Base-by-base conservation (phyloP, 352 stramenopile genomes). In the Phytophthora pluvialis region DNA sequence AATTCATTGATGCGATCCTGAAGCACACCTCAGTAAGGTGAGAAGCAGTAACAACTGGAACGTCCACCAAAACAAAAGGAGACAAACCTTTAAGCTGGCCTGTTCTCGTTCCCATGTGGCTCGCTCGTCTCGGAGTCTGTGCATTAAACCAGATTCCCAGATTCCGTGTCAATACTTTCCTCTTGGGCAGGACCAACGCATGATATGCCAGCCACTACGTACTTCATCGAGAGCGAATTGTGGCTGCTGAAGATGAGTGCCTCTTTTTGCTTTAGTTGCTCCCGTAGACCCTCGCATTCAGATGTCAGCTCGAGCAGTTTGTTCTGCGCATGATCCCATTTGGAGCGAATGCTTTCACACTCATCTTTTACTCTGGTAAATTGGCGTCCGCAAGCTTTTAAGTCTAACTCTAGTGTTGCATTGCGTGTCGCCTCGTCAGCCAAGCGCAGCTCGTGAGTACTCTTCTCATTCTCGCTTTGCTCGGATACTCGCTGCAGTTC, bases 191-290 rank as follows among this genome's bases (percentile, higher is more conserved):
- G 16, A 39, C 15, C 10, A 51, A n/a, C 6, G 15, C 16, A 53
- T 12, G 29, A n/a, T 46, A 42, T 26, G 5, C 16, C 12, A 36
- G 26, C 26, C 36, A 28, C 26, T 31, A 65, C 67, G 26, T 61
- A 91, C 83, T 88, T 91, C 45, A 67, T 56, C 1, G 73, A 75
- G 29, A 86, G 49, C 5, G 78, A 60, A 52, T 80, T 85, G 62
- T 94, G 86, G 40, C 72, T 91, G 47, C 60, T 82, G 28, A 86
- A 62, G 25, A 90, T 67, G n/a, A 90, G 68, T 9, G 73, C 44
- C 11, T 91, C 86, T 42, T 91, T 92, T 60, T 93, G 86, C 54
- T 89, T 89, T 9, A 93, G 46, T 47, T 94, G 83, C 2, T 90
- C 84, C 26, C 81, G 82, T 21, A 92, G 50, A 53, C 70, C 66